Base-by-base conservation (phyloP, 257 asterid genomes). In the Capsicum pubescens region DNA sequence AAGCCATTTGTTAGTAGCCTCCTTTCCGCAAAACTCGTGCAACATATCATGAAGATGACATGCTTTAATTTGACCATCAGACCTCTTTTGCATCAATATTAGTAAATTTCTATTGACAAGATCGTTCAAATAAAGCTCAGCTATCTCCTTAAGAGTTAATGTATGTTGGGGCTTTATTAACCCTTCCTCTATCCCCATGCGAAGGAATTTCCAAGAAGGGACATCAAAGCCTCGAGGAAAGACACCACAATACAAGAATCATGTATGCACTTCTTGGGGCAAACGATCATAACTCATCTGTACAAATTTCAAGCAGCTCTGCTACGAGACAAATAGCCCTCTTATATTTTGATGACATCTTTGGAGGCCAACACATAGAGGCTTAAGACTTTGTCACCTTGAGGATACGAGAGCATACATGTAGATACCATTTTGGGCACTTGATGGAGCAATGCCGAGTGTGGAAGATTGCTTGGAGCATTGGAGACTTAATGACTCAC, bases 181-280 rank as follows among this genome's bases (percentile, higher is more conserved):
- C 79, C 36, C 57, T 52, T 71, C 52, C 0, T 36, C 79, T 8
- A 79, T 79, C 9, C 83, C 58, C 70, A 79, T 0, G 36, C 35
- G 35, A n/a, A 59, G n/a, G 35, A 59, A 59, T 59, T 59, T 59
- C 66, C 66, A 59, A 59, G 13, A 21, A n/a, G 66, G 66, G 12
- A 59, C n/a, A n/a, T 59, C 66, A 59, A 59, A 59, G 6, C 66
- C 66, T 11, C 13, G 66, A 17, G 77, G 84, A 50, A 87, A 83
- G 8, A 80, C 74, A 7, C 85, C 85, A 10, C 61, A 81, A 81
- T 85, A 87, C 10, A 87, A 59, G 54, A 85, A 74, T 48, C 84
- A 87, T 3, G 57, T 71, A 6, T 79, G 83, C 64, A 83, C 2
- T 78, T 46, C 79, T 17, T 55, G 13, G 1, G 87, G 83, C 81